Base-by-base conservation (phyloP, 306 rosid genomes). In the Biancaea sappan region DNA sequence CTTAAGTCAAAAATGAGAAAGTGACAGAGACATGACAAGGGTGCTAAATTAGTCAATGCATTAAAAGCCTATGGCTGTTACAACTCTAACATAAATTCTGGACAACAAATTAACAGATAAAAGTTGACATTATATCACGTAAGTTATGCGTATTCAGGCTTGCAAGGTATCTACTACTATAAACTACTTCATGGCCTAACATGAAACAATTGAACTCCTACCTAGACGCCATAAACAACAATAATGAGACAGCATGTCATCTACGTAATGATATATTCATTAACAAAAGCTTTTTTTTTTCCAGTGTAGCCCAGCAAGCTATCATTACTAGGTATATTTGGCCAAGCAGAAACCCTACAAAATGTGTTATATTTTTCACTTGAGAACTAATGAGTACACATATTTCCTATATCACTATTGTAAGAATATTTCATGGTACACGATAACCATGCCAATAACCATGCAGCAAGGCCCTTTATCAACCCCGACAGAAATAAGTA, bases 161-260 rank as follows among this genome's bases (percentile, higher is more conserved):
- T 12, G 56, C 29, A 46, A 13, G 31, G 18, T 21, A 43, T 73
- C 32, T 35, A 61, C 31, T 5, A 11, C 54, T 18, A 51, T 32
- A 41, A 59, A 81, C 4, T 71, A 71, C 21, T 68, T 25, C 1
- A 34, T 6, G 52, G 67, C 12, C 22, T 26, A 38, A 21, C 44
- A 56, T 65, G 50, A 65, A 76, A 72, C 47, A 35, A 26, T 31
- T 72, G 2, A 11, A 34, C 21, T 34, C 69, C 77, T 16, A 40
- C 5, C 13, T 16, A 1, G 16, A 73, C 32, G 43, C 37, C 67
- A 68, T 11, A 43, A 34, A 50, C 31, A 81, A 71, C 70, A 44
- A 68, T 19, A 63, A 31, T 7, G 46, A 12, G 4, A 22, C 22
- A 12, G 11, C 12, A 31, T 32, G 21, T 34, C 8, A 48, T 29